Evolutionary conservation across 2,329 filamentous ascomycete genomes (phyloP).

Genomic region (Penicillium frequentans): DNA sequence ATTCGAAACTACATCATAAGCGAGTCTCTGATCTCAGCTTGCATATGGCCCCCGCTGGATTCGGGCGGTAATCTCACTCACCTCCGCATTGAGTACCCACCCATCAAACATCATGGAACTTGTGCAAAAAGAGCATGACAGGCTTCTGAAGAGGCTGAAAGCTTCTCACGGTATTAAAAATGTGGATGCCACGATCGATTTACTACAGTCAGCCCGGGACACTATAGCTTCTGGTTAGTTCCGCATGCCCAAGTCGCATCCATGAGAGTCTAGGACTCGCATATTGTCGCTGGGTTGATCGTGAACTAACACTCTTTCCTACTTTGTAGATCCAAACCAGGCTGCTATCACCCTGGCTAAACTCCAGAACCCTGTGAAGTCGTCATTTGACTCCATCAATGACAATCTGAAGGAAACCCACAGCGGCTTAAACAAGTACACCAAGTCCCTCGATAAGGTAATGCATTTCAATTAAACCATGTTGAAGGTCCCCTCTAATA

Average conservation of each 20-base stretch:
- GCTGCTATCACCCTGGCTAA: constrained; percentile 75
- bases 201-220: constrained; percentile 71
- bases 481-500: not conserved
- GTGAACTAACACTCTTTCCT: not conserved
- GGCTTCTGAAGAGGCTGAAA: constrained; percentile 68
- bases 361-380: constrained; percentile 81
- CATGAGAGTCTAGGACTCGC: constrained; percentile 1
- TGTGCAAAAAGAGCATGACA: constrained; percentile 72
- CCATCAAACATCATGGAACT: constrained; percentile 53
- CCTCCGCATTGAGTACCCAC: constrained; percentile 27
- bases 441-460: constrained; percentile 81
- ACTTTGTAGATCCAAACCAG: constrained; percentile 61
- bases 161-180: constrained; percentile 71
- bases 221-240: constrained; percentile 67
- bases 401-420: constrained; percentile 81
- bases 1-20: not conserved
- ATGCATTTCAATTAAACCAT: constrained; percentile 6
- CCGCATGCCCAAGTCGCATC: constrained; percentile 3
- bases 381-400: constrained; percentile 76
- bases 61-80: constrained; percentile 30
- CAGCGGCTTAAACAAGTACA: constrained; percentile 77
- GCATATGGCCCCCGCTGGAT: constrained; percentile 27
- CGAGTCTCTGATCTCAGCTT: not conserved
- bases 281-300: not conserved
- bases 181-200: constrained; percentile 79